Percentiles rank a stretch among this genome's conserved stretches.
Evolutionary conservation across 2,329 filamentous ascomycete species (phyloP).

Genomic region (Elsinoe ampelina): DNA sequence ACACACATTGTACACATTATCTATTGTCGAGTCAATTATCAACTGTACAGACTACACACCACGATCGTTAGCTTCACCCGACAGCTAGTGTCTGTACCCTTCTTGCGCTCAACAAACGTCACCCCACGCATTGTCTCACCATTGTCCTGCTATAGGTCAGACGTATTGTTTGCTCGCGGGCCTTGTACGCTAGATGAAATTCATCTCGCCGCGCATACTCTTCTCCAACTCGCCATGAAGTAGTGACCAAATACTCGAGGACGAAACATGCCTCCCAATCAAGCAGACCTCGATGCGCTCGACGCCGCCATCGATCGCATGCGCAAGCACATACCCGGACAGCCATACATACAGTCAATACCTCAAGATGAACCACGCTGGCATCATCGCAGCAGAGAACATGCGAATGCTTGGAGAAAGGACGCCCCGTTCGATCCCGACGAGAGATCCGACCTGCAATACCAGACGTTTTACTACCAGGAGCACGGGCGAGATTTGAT

Average conservation of each 20-base stretch:
- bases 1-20: background rate
- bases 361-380: constrained; percentile 36
- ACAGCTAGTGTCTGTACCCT: background rate
- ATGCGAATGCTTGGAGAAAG: constrained; percentile 33
- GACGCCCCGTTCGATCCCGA: constrained; percentile 45
- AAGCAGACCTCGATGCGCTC: constrained; percentile 19
- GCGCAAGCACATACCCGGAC: constrained; percentile 31
- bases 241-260: background rate
- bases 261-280: constrained; percentile 9
- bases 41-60: background rate
- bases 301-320: constrained; percentile 36
- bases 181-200: background rate
- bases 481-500: constrained; percentile 35
- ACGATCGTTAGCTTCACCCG: background rate
- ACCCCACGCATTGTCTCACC: constrained; percentile 7
- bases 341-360: constrained; percentile 41
- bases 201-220: background rate
- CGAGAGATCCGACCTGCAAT: constrained; percentile 50
- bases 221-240: background rate
- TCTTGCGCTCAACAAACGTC: constrained; percentile 2
- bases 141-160: constrained; percentile 3
- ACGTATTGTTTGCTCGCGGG: background rate
- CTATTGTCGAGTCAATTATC: background rate
- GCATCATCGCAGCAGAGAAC: constrained; percentile 33
- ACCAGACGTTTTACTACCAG: constrained; percentile 52